Evolutionary conservation across 2,329 filamentous ascomycete species (phyloP), one percentile per base, ranked within the genome.

Genomic region (Zopfia rhizophila): DNA sequence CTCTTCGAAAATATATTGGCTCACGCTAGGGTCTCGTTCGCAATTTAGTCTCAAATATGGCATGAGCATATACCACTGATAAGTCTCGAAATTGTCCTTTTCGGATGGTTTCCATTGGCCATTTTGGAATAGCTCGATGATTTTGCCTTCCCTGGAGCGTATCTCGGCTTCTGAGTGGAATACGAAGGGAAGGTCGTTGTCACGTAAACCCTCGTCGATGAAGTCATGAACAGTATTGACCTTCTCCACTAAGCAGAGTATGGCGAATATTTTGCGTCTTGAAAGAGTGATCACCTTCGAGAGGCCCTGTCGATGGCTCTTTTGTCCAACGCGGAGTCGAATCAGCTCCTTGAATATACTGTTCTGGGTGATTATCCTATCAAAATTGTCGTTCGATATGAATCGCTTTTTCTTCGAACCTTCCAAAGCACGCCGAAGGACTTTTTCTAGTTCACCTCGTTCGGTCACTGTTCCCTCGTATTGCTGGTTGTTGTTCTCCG

Each of bases 201-300:
- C 43, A 14, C 2, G 18, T 3, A 40, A 33, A 11, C 23, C 21
- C 21, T 39, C 27, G 7, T 21, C 12, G 11, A 46, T 27, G 24
- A 46, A 46, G 25, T 25, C 19, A 8, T 14, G 12, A 16, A 40
- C 29, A 11, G 19, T 14, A 11, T 19, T 14, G 10, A 19, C 19
- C 13, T 46, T 46, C 18, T 33, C 27, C 10, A 40, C 18, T 13
- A 46, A 21, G 3, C 10, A n/a, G n/a, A 46, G 17, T 12, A 30
- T 39, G 3, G 43, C 43, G 18, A 46, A 46, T 8, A 46, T 33
- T 29, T 40, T 46, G 18, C 36, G 43, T 24, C 33, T 19, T 13
- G 25, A 21, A 10, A n/a, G n/a, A n/a, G n/a, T n/a, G n/a, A n/a
- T n/a, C n/a, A n/a, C n/a, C n/a, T n/a, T n/a, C n/a, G n/a, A n/a